Base-by-base conservation (phyloP, 148 eudicot species). In the Rheum nobile region DNA sequence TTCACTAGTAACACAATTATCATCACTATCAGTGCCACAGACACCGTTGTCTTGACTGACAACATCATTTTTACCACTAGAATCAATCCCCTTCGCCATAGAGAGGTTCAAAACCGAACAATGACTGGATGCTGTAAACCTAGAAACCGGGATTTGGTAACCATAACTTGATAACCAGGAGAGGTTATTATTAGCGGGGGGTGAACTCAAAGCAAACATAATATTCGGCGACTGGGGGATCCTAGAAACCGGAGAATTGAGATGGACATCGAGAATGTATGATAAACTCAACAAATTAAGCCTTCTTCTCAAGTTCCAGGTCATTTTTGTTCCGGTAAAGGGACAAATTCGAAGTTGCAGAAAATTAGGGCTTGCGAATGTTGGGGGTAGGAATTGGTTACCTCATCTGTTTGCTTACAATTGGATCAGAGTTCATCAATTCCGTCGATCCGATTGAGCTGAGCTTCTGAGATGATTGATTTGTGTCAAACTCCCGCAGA, bases 261-360 rank as follows among this genome's bases (percentile, higher is more conserved):
- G 61, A 74, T 38, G 54, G 69, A 22, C 48, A 42, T 31, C 7
- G 75, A 50, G 35, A 4, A 73, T 50, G 59, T 75, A 48, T 29
- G 78, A 77, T 5, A 68, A 74, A 22, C 82, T 79, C 38, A 81
- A 73, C 35, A 72, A 74, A 54, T 46, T 32, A 42, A 77, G 71
- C 28, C 77, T 83, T 83, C 88, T 83, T 80, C 85, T 83, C 59
- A 86, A 72, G 28, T 41, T 81, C 77, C 63, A 77, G 84, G 39
- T 31, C 69, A 63, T 63, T 16, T 41, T 31, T 63, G 13, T 28
- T 28, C 29, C 11, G 67, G 14, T 3, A 31, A 26, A 10, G 67
- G 35, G 9, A 21, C 61, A 54, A 85, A 83, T 35, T 74, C 28
- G 31, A 31, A 17, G 38, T 46, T 28, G 38, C 75, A 31, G 8